Base-by-base conservation (phyloP, 208 protist species). In the Acanthamoeba triangularis region DNA sequence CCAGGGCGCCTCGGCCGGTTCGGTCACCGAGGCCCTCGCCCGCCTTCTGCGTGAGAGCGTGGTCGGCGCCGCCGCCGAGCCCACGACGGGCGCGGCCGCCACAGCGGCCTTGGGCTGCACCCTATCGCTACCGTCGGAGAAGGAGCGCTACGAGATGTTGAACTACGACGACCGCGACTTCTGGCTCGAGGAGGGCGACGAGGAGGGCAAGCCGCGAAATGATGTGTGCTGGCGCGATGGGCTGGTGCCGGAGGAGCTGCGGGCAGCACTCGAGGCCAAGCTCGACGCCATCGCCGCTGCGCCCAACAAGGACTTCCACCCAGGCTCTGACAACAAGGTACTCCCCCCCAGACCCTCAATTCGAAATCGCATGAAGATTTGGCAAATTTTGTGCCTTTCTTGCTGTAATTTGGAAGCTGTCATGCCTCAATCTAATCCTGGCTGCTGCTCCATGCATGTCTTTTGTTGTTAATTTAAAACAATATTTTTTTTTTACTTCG, bases 271-370 rank as follows among this genome's bases (percentile, higher is more conserved):
- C 30, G 69, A 78, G 69, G 69, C 69, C 30, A 35, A 78, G 69
- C 69, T 78, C 69, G 69, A 78, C 69, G 69, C 30, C 69, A 78
- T 78, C 69, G 69, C 69, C 69, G 69, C 25, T 11, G 69, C 69
- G 30, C 69, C 69, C 35, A 44, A 20, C n/a, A 78, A 78, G 30
- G 69, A 78, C 30, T 78, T 78, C 69, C 69, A 78, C 30, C 69
- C 69, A 25, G 69, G 69, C 37, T 78, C 69, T 13, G 69, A 78
- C 30, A 10, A 10, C 35, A 78, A 78, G 69, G 69, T 78, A 44
- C 65, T 14, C 25, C 3, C 65, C 14, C 65, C 61, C 61, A 13
- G 3, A n/a, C 44, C 44, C 44, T 8, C 13, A 47, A 47, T 47
- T 47, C 44, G 44, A 47, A 47, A 47, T 47, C 44, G 44, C 44